phyloP scores from a whole-genome alignment of 306 rosid genomes.

The Begonia peltatifolia region DNA sequence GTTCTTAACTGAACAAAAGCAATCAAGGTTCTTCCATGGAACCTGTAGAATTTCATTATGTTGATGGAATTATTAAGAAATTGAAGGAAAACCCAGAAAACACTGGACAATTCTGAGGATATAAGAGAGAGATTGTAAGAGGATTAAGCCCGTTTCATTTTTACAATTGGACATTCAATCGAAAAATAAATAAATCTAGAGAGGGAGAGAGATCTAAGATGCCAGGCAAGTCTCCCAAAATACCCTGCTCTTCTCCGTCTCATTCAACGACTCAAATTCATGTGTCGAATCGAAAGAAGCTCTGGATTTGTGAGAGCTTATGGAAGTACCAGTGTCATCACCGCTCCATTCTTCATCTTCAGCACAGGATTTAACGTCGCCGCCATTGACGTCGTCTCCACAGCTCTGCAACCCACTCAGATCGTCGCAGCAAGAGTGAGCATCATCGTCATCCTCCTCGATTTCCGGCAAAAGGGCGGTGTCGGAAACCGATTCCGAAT shows the following conservation, averaged over 20 bases:
- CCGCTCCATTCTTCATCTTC: slow-evolving; percentile 21
- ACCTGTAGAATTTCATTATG: no score
- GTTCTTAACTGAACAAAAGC: no score
- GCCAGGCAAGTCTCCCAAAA: slow-evolving; percentile 98
- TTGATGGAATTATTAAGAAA: no score
- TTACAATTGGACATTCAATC: no score
- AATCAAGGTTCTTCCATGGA: no score
- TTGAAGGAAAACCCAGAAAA: no score
- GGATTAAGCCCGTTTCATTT: no score
- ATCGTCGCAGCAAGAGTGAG: slow-evolving; percentile 1
- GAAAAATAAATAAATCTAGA: not conserved
- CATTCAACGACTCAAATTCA: slow-evolving; percentile 36
- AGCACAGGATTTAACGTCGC: slow-evolving; percentile 1
- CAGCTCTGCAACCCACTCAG: no score
- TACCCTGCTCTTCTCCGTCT: slow-evolving; percentile 57
- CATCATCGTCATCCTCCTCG: slow-evolving; percentile 9
- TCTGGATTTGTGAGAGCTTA: slow-evolving; percentile 22
- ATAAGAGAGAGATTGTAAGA: no score
- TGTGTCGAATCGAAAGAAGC: slow-evolving; percentile 42
- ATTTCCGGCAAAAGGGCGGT: not conserved
- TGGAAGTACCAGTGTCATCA: slow-evolving; percentile 14
- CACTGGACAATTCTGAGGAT: no score
- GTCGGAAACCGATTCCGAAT: slow-evolving; percentile 37
- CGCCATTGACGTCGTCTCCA: slow-evolving; percentile 2
- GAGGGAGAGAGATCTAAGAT: slow-evolving; percentile 20